Conservation (phyloP, 140 eudicot species). For the Eryngium alpinum region DNA sequence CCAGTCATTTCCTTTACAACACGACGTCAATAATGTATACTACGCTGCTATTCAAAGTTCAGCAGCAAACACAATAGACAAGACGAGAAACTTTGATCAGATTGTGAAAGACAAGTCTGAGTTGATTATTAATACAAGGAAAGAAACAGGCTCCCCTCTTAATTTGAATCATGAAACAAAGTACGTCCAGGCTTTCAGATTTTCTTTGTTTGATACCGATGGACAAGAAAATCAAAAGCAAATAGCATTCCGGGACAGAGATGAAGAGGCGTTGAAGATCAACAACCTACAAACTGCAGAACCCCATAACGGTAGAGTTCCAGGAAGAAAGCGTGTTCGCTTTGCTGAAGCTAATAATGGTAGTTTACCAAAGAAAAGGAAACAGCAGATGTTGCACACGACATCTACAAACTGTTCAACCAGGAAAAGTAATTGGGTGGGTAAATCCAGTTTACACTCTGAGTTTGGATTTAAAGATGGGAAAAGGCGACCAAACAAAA, state of each 20-base stretch:
- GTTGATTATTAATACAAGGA: slow-evolving; percentile 21
- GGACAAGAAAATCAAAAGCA: slow-evolving; percentile 17
- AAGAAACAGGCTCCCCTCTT: slow-evolving; percentile 10
- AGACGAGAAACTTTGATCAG: slow-evolving; percentile 17
- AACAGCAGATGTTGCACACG: slow-evolving; percentile 11
- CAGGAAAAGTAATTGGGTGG: slow-evolving; percentile 26
- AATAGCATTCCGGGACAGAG: slow-evolving; percentile 14
- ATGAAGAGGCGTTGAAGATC: slow-evolving; percentile 11
- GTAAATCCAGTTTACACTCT: slow-evolving; percentile 10
- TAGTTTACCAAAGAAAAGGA: slow-evolving; percentile 20
- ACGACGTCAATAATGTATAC: background rate
- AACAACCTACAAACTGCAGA: slow-evolving; percentile 27
- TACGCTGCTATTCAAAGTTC: slow-evolving; percentile 10
- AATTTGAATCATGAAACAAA: slow-evolving; percentile 5
- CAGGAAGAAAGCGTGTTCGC: slow-evolving; percentile 55
- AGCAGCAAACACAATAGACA: slow-evolving; percentile 9
- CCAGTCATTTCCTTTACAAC: slow-evolving; percentile 16
- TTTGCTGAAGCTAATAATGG: slow-evolving; percentile 41
- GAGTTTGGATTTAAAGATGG: slow-evolving; percentile 30
- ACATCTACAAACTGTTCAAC: slow-evolving; percentile 30
- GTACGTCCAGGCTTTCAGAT: slow-evolving; percentile 14
- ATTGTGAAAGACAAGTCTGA: slow-evolving; percentile 27
- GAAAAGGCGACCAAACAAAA: slow-evolving; percentile 18
- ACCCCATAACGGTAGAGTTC: slow-evolving; percentile 24
- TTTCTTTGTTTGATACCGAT: slow-evolving; percentile 8